Evolutionary conservation across 805 yeast species (phyloP).

Genomic region (Saturnispora kantuleensis): DNA sequence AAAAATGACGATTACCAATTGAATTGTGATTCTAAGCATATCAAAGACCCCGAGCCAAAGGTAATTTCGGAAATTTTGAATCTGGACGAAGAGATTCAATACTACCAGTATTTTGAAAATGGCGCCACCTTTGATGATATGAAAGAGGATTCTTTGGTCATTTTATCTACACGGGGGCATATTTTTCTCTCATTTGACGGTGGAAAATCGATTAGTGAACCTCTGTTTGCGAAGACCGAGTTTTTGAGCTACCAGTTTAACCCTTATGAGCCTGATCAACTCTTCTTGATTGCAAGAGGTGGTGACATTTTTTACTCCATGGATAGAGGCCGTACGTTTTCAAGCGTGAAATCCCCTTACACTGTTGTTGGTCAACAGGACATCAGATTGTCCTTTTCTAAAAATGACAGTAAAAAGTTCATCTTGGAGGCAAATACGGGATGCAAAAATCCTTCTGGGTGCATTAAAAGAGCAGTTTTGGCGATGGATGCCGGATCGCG

Average conservation of each 20-base stretch:
- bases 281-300: slow-evolving; percentile 41
- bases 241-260: slow-evolving; percentile 32
- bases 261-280: slow-evolving; percentile 45
- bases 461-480: slow-evolving; percentile 49
- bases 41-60: slow-evolving; percentile 10
- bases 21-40: slow-evolving; percentile 28
- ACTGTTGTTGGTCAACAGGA: slow-evolving; percentile 40
- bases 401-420: slow-evolving; percentile 42
- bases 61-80: slow-evolving; percentile 31
- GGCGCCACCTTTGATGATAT: slow-evolving; percentile 28
- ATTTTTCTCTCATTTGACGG: slow-evolving; percentile 65
- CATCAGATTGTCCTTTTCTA: slow-evolving; percentile 50
- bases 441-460: slow-evolving; percentile 40
- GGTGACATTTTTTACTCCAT: slow-evolving; percentile 46
- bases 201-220: slow-evolving; percentile 32
- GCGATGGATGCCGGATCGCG: slow-evolving; percentile 60
- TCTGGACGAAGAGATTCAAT: slow-evolving; percentile 43
- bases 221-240: slow-evolving; percentile 35
- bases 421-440: slow-evolving; percentile 60
- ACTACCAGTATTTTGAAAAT: slow-evolving; percentile 54
- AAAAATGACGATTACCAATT: slow-evolving; percentile 21
- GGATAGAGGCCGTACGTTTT: slow-evolving; percentile 59
- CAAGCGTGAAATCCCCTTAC: slow-evolving; percentile 23
- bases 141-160: slow-evolving; percentile 55
- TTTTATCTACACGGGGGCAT: slow-evolving; percentile 42